phyloP scores from a whole-genome alignment of 495 filamentous ascomycete species.

The Hapsidospora chrysogenum region DNA sequence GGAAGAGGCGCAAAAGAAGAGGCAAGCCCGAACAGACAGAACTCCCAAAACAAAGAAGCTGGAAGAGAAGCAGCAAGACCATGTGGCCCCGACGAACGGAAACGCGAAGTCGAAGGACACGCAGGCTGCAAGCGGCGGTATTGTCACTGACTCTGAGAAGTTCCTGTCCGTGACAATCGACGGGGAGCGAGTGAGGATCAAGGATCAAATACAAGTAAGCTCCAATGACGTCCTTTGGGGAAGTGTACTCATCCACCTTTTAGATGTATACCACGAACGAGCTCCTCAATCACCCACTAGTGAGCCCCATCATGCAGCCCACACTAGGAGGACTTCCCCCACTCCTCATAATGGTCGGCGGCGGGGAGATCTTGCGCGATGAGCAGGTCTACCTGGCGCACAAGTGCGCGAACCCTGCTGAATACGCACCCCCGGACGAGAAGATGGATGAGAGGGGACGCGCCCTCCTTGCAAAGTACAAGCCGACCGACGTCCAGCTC shows the following conservation, averaged over 20 bases:
- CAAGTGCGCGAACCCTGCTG: slow-evolving; percentile 68
- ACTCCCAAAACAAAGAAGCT: slow-evolving; percentile 4
- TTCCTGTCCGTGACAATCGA: slow-evolving; percentile 49
- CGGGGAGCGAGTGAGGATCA: slow-evolving; percentile 51
- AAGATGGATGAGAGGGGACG: slow-evolving; percentile 43
- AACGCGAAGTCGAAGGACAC: neutral
- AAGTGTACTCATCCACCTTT: neutral
- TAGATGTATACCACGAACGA: slow-evolving; percentile 81
- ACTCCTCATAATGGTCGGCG: slow-evolving; percentile 68
- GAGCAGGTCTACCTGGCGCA: slow-evolving; percentile 93
- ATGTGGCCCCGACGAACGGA: slow-evolving; percentile 6
- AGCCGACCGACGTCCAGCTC: slow-evolving; percentile 81
- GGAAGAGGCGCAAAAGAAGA: slow-evolving; percentile 10
- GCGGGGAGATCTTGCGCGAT: slow-evolving; percentile 76
- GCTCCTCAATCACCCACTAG: slow-evolving; percentile 68
- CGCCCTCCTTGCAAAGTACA: slow-evolving; percentile 48
- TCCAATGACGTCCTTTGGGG: neutral
- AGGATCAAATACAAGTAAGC: slow-evolving; percentile 70
- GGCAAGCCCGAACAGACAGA: neutral
- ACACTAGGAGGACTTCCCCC: slow-evolving; percentile 81
- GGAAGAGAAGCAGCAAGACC: slow-evolving; percentile 7
- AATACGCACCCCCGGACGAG: slow-evolving; percentile 51
- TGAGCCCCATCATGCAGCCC: slow-evolving; percentile 73
- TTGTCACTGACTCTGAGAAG: slow-evolving; percentile 21
- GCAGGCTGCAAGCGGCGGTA: slow-evolving; percentile 5